Evolutionary conservation across 83 land plant genomes (phyloP), one percentile per base, ranked within the genome.

Genomic region (Diphasiastrum complanatum): DNA sequence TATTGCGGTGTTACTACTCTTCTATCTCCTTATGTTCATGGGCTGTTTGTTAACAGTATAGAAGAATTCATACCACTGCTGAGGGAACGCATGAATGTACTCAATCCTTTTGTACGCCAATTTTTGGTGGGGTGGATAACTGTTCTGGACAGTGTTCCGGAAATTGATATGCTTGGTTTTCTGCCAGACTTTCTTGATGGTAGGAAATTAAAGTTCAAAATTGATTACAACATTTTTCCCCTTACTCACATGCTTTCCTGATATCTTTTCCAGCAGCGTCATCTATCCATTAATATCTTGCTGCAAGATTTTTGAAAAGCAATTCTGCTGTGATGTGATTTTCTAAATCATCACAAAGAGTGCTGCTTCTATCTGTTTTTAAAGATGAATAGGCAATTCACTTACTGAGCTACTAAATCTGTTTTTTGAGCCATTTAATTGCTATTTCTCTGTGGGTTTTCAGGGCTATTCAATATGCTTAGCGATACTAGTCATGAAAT

Each of bases 151-250:
- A 86, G 97, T 70, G 99, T 90, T 65, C 99, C 99, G 22, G 99
- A 95, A 58, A 90, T 95, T 77, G 99, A 95, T 61, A 95, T 95
- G 99, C 78, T 95, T 36, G 99, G 97, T 12, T 95, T 95, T 57
- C 89, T 90, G 67, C 99, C 99, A 50, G 99, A 95, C 78, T 95
- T 95, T 74, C 97, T 95, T 56, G 99, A 95, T 83, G 99, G 99
- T 90, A 77, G 61, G 62, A 11, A 23, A 18, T 16, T 24, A 23
- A 14, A 41, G n/a, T 41, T 14, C 0, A 14, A 41, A 41, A 18
- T 14, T 8, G 8, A 40, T 40, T 8, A 8, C 14, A 40, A 8
- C 14, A 40, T 40, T 40, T 8, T 40, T 40, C 8, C n/a, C n/a
- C n/a, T n/a, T n/a, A n/a, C n/a, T n/a, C n/a, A n/a, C n/a, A 23